A percentile compares a stretch with the other conserved stretches of the same genome.
phyloP scores from a whole-genome alignment of 306 rosid species.

The Cucurbita moschata region DNA sequence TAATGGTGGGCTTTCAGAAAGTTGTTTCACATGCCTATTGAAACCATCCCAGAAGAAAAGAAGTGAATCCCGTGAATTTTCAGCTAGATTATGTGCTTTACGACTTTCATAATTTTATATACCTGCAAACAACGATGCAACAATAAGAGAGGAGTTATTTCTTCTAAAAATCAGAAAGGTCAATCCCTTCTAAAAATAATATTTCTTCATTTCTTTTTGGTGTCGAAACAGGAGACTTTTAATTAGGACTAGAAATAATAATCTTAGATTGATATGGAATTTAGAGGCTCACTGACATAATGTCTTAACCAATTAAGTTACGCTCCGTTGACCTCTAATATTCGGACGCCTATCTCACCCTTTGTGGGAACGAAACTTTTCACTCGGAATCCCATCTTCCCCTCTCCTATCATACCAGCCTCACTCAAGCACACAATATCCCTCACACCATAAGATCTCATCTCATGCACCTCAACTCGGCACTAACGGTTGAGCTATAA shows the following conservation, averaged over 20 bases:
- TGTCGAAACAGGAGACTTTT: background rate
- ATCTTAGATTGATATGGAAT: background rate
- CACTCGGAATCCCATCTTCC: background rate
- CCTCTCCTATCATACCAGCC: background rate
- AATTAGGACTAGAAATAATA: background rate
- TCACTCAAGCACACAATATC: background rate
- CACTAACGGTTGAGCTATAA: background rate
- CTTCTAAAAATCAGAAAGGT: constrained; percentile 7
- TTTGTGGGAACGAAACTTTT: background rate
- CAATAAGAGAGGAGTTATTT: constrained; percentile 14
- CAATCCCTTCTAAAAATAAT: background rate
- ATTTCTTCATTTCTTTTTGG: background rate
- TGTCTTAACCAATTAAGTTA: background rate
- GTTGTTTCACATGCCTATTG: constrained; percentile 51
- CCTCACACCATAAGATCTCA: background rate
- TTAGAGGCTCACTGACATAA: background rate
- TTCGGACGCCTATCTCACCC: background rate
- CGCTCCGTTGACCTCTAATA: background rate
- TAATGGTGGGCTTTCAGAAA: background rate
- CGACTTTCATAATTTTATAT: constrained; percentile 79
- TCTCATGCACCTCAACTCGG: background rate
- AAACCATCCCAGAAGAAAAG: constrained; percentile 85
- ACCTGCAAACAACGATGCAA: constrained; percentile 40
- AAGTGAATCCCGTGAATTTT: constrained; percentile 78
- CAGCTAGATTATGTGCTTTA: constrained; percentile 58